Percentiles rank a stretch among this genome's conserved stretches.
These are phyloP conservation scores for Lactifluus piperatus DNA, from an alignment of 768 basidiomycete species.

Conservation along the genomic window DNA sequence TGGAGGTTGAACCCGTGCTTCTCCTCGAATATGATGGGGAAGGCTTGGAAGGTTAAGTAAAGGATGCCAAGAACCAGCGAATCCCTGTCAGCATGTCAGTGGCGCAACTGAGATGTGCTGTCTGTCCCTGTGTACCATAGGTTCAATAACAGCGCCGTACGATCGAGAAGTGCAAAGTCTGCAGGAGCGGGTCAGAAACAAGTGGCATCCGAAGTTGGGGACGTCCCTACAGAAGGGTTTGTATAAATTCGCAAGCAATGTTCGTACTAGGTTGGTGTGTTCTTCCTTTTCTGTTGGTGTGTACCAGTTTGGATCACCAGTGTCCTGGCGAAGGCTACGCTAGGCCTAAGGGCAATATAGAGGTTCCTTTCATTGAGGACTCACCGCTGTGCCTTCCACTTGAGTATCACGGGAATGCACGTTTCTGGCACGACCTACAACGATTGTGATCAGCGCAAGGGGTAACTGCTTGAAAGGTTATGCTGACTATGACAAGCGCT, in stretches of 20 bases:
- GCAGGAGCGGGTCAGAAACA: neutral
- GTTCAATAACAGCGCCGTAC: constrained; percentile 70
- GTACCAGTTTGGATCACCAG: constrained; percentile 45
- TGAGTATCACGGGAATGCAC: constrained; percentile 50
- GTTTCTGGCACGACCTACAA: constrained; percentile 66
- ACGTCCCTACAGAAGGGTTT: constrained; percentile 58
- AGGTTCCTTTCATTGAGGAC: neutral
- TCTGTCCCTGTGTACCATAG: constrained; percentile 42
- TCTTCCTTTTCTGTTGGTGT: constrained; percentile 47
- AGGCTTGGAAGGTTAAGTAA: constrained; percentile 47
- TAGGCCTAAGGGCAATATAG: neutral
- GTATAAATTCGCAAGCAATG: constrained; percentile 51
- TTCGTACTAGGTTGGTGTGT: constrained; percentile 35
- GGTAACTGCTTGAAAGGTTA: no score
- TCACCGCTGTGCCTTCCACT: constrained; percentile 49
- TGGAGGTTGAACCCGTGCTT: constrained; percentile 48
- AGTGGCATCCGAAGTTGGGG: neutral
- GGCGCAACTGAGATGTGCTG: neutral
- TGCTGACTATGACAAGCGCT: constrained; percentile 43
- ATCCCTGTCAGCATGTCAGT: constrained; percentile 25
- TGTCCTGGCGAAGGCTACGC: constrained; percentile 44
- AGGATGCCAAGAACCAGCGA: constrained; percentile 36
- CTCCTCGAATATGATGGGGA: constrained; percentile 43
- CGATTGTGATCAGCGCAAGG: neutral
- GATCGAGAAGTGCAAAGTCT: constrained; percentile 58